Evolutionary conservation across 371 early-diverging fungal species (phyloP), one percentile per base, ranked within the genome.

Genomic region (Dentiscutata heterogama): DNA sequence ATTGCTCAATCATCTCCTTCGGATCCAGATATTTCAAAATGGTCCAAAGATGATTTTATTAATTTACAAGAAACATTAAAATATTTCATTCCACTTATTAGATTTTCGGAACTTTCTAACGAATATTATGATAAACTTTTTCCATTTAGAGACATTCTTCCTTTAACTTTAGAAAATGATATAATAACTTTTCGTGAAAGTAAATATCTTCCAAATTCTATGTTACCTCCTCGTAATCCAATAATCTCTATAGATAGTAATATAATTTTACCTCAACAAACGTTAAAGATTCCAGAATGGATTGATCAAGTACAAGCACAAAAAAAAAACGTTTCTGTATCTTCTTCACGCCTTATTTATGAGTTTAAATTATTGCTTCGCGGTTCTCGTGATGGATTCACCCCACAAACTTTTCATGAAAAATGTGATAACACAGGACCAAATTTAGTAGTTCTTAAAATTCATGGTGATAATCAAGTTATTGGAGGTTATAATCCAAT

Each of bases 401-500:
- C 81, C 13, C 81, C 81, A 4, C 25, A 35, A 25, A 46, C 31
- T 29, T 80, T 80, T 71, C 81, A 80, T 58, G 60, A 80, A 54
- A 35, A 27, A 71, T 80, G 81, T 68, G 81, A 80, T 71, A 27
- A 72, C 42, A 35, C 60, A 71, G 81, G 81, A 35, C 81, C 81
- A 18, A 68, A 25, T 39, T 22, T 80, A 56, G 81, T 80, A 2
- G 39, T 80, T n/a, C 42, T 68, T 25, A 53, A 65, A 68, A 58
- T 80, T 35, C 22, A 39, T n/a, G 72, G 56, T 53, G 29, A 56
- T 13, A 29, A 46, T 27, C 81, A 80, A 46, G 42, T 80, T 16
- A 80, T 80, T 58, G 81, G 81, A 13, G 81, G 81, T 13, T 80
- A 80, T 50, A 80, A 80, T 80, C 81, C 81, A 22, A 60, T 80